Percentiles rank a stretch among this genome's conserved stretches.
These are phyloP conservation scores for Cudoniella acicularis DNA, from an alignment of 495 filamentous ascomycete species.

Conservation along the genomic window DNA sequence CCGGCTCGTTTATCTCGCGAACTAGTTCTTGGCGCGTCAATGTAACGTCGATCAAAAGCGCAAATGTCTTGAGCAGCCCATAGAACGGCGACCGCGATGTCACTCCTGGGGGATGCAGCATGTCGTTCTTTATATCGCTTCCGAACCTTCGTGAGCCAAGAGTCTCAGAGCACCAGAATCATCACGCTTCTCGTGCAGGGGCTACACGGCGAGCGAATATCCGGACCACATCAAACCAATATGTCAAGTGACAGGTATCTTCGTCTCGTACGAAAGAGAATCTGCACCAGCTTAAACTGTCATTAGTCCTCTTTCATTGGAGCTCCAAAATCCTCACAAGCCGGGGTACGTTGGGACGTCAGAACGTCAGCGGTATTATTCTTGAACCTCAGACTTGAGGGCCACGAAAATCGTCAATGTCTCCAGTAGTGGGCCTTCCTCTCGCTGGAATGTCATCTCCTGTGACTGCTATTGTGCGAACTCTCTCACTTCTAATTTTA, in stretches of 20 bases:
- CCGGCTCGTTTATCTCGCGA: neutral
- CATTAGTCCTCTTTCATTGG: neutral
- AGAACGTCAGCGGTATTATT: neutral
- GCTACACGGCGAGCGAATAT: neutral
- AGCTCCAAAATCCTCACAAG: neutral
- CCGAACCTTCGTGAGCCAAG: neutral
- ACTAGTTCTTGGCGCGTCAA: neutral
- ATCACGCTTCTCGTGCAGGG: neutral
- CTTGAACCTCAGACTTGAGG: neutral
- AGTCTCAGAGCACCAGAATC: neutral
- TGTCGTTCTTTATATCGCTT: neutral
- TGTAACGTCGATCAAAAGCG: neutral
- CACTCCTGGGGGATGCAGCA: neutral
- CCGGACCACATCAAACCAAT: neutral
- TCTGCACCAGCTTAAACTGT: neutral
- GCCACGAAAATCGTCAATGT: neutral
- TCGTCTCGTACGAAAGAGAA: slow-evolving; percentile 1
- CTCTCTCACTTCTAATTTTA: neutral
- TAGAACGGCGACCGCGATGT: neutral
- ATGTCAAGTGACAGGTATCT: neutral
- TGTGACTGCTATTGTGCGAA: neutral
- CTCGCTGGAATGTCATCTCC: neutral
- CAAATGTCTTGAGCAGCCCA: neutral
- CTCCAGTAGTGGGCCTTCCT: neutral
- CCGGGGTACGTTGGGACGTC: neutral